Evolutionary conservation across 2,329 filamentous ascomycete genomes (phyloP), one percentile per base, ranked within the genome.

Genomic region (Cladosporium oxysporum): DNA sequence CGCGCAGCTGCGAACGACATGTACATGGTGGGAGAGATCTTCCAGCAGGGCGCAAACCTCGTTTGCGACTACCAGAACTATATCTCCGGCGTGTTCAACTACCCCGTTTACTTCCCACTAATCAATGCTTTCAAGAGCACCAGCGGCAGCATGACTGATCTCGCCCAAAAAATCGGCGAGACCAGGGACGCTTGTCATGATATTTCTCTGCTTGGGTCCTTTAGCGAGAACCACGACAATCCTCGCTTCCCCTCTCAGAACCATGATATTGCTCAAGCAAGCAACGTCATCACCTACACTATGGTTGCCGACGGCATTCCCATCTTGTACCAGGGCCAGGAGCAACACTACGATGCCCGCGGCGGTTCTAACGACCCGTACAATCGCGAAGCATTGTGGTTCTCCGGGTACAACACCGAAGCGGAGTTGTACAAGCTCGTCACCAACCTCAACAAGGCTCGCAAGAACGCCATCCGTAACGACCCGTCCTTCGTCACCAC

Each of bases 321-420:
- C 1, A 86, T 89, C 64, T 81, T 90, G 37, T 90, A 90, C 76
- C 83, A 88, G 69, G 88, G 88, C 31, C 85, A 88, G 67, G 88
- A 90, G 75, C 88, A 90, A 71, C 85, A 84, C 67, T 87, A 83
- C 73, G 74, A 79, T 1, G 72, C 72, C 12, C 31, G 68, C 16
- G 77, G 77, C 41, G 75, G 73, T 35, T 65, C 66, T 18, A 70
- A 68, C 12, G 77, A 77, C 33, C 79, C 79, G 0, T 76, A 73
- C 62, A 80, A 80, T 57, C 75, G 80, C 49, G 80, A 81, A 68
- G 79, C 79, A 1, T 69, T 79, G 23, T 82, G 79, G 80, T 69
- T 77, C 10, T 74, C 74, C 18, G 72, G 72, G 6, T 83, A 83
- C 74, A 74, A 80, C 64, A 79, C 76, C 28, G 66, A 72, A 6